phyloP scores from a whole-genome alignment of 371 early-diverging fungal species.

The Lichtheimia ramosa region DNA sequence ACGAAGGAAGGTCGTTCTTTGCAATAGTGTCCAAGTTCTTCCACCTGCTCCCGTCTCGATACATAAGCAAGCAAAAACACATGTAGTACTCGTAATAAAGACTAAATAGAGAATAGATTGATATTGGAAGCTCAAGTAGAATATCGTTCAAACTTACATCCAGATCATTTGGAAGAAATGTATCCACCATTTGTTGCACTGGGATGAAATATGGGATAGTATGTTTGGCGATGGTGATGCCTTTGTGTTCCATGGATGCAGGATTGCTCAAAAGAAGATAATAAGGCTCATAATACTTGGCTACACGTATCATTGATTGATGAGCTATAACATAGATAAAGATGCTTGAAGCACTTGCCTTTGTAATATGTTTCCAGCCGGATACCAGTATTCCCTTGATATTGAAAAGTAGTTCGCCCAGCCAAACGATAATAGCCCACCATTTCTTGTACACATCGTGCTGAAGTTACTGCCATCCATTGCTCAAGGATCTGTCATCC shows the following conservation, averaged over 20 bases:
- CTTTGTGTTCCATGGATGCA: too few relatives aligned
- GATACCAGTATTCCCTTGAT: conserved; percentile 24
- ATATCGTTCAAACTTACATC: conserved; percentile 18
- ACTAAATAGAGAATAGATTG: conserved; percentile 13
- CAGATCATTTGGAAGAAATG: conserved; percentile 24
- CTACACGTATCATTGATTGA: neutral
- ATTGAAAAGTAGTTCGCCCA: conserved; percentile 31
- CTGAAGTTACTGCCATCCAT: conserved; percentile 23
- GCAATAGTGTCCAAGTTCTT: conserved; percentile 12
- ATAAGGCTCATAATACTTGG: conserved; percentile 33
- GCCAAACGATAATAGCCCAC: conserved; percentile 37
- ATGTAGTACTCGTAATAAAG: conserved; percentile 37
- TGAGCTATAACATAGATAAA: neutral
- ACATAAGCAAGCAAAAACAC: conserved; percentile 39
- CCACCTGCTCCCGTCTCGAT: conserved; percentile 30
- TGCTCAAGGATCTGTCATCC: conserved; percentile 24
- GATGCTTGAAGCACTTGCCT: conserved; percentile 4
- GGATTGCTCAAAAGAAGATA: conserved; percentile 21
- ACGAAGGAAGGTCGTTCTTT: neutral
- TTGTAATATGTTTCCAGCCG: conserved; percentile 50
- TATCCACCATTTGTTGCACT: conserved; percentile 13
- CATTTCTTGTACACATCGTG: conserved; percentile 31
- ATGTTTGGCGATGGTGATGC: conserved; percentile 18
- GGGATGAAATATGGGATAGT: conserved; percentile 42
- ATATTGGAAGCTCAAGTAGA: neutral